Conservation (phyloP, 805 yeast genomes). For the Hagleromyces aurorensis region DNA sequence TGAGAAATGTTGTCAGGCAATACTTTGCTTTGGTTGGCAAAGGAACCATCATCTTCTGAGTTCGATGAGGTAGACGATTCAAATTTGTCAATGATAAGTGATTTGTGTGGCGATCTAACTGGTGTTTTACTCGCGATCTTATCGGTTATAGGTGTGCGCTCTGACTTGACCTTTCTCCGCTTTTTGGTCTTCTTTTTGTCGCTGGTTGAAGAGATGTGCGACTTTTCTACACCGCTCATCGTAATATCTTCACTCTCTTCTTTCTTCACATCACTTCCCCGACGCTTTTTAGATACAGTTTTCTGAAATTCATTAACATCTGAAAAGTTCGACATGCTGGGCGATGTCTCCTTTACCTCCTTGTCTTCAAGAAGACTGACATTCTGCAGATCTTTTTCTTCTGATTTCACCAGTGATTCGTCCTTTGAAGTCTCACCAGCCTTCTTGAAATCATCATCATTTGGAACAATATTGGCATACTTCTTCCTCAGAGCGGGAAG, state of each 20-base stretch:
- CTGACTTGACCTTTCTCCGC: conserved; percentile 9
- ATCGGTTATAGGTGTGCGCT: conserved; percentile 19
- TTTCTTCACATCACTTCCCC: conserved; percentile 6
- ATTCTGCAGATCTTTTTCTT: conserved; percentile 10
- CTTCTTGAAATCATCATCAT: conserved; percentile 35
- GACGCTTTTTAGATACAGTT: conserved; percentile 5
- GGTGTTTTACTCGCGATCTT: conserved; percentile 23
- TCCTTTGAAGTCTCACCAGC: conserved; percentile 22
- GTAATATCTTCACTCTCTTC: conserved; percentile 3
- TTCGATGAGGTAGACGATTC: conserved; percentile 17
- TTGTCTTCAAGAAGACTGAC: conserved; percentile 7
- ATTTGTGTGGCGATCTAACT: conserved; percentile 18
- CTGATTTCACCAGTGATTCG: conserved; percentile 6
- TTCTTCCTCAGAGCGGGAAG: conserved; percentile 35
- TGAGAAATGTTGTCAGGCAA: too few species aligned
- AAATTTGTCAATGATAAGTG: conserved; percentile 17
- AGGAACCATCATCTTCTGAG: too few species aligned
- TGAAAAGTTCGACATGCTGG: conserved; percentile 2
- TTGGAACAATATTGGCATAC: conserved; percentile 27
- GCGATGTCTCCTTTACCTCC: conserved; percentile 5
- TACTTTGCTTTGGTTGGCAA: too few species aligned
- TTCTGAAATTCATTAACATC: conserved; percentile 6
- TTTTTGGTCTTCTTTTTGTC: conserved; percentile 2
- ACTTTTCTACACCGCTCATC: background rate
- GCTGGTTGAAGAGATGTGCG: too few species aligned